Evolutionary conservation across 2,329 filamentous ascomycete genomes (phyloP), one percentile per base, ranked within the genome.

Genomic region (Podosphaera aphanis): DNA sequence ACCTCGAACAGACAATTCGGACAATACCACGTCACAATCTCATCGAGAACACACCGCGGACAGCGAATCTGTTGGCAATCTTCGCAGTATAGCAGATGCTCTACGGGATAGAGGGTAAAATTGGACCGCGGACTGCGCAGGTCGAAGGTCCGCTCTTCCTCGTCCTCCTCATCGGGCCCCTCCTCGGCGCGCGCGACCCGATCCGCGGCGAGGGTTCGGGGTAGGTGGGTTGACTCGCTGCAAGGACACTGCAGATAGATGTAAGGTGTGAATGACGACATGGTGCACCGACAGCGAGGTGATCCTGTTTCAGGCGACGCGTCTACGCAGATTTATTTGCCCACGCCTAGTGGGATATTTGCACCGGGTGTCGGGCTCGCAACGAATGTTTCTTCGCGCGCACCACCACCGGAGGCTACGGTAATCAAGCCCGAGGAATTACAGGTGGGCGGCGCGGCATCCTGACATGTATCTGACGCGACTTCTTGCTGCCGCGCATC

Each of bases 21-120:
- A 57, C 90, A 98, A 63, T 83, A 98, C 69, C 85, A 94, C 46
- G 83, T 90, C 42, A 93, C 77, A 46, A 93, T 85, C 64, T 98
- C 90, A 59, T 98, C 90, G 42, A 79, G 74, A 46, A 92, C 82
- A 58, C 90, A 98, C 64, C 85, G 71, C 5, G 84, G 83, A 60
- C 90, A 98, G 53, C 90, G 81, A 50, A 95, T 93, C 62, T 93
- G 81, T 60, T 93, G 84, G 61, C 90, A 98, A 60, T 95, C 90
- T 59, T 93, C 88, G 66, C 90, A 98, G 66, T 93, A 98, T 36
- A 95, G 71, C 21, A 98, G 73, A 59, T 94, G 79, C 58, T 95
- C 88, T 39, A 94, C 76, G 0, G 90, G 88, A 58, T 88, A 94
- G 27, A 98, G 69, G 52, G 84, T 86, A 67, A 84, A 95, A 61